A percentile compares a stretch with the other conserved stretches of the same genome.
phyloP scores from a whole-genome alignment of 805 yeast genomes.

The Candida vartiovaarae region DNA sequence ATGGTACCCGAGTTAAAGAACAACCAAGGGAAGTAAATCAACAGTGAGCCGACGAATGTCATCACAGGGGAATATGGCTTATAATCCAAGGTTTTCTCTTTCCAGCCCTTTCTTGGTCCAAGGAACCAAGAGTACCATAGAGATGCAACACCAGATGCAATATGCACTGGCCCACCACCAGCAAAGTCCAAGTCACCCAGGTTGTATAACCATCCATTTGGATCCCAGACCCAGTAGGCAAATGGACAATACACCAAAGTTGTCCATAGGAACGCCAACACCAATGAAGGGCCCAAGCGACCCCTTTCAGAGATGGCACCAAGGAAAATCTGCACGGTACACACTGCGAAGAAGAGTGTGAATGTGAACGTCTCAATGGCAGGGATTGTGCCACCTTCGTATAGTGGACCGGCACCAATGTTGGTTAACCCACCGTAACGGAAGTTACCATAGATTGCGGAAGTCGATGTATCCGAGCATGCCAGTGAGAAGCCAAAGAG shows the following conservation, averaged over 20 bases:
- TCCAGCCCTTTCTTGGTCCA: slow-evolving; percentile 61
- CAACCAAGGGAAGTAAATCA: slow-evolving; percentile 96
- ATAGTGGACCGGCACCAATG: slow-evolving; percentile 65
- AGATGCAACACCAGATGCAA: slow-evolving; percentile 86
- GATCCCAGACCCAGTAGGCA: slow-evolving; percentile 92
- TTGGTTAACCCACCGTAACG: slow-evolving; percentile 72
- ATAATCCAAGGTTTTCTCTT: slow-evolving; percentile 39
- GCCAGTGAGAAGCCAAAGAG: slow-evolving; percentile 95
- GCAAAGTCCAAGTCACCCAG: slow-evolving; percentile 97
- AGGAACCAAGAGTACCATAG: slow-evolving; percentile 71
- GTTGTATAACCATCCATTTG: slow-evolving; percentile 85
- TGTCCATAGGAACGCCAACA: slow-evolving; percentile 78
- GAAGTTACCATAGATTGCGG: slow-evolving; percentile 77
- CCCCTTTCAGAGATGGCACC: slow-evolving; percentile 95
- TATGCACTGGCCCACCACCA: slow-evolving; percentile 99
- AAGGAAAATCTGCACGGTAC: slow-evolving; percentile 81
- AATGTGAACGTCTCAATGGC: slow-evolving; percentile 59
- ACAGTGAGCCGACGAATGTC: slow-evolving; percentile 78
- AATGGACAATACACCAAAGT: slow-evolving; percentile 90
- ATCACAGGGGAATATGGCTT: slow-evolving; percentile 93
- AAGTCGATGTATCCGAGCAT: slow-evolving; percentile 58
- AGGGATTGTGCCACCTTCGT: slow-evolving; percentile 51
- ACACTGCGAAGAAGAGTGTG: slow-evolving; percentile 84
- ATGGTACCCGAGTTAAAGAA: slow-evolving; percentile 85
- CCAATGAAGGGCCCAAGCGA: slow-evolving; percentile 72